Evolutionary conservation across 257 asterid species (phyloP), one percentile per base, ranked within the genome.

Genomic region (Marsdenia floribunda): DNA sequence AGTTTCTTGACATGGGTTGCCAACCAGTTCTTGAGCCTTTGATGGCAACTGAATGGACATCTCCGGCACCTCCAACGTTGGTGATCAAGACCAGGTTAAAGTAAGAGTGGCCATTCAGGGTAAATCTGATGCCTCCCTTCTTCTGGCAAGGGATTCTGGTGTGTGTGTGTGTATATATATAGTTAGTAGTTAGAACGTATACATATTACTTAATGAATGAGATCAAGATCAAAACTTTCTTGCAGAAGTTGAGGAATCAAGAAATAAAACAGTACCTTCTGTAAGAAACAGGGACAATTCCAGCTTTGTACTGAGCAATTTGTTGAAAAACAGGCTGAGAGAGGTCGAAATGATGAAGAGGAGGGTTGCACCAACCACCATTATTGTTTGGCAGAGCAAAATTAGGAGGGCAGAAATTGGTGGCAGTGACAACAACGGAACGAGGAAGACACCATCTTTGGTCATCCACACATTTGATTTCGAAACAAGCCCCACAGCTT

Each of bases 1-100:
- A 87, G 40, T 87, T 87, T 24, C 90, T 77, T 10, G 88, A 79
- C 88, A 87, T 80, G 8, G 90, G 75, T 47, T 78, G 81, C 92
- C 92, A 87, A 3, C 35, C 68, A 2, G 84, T 75, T 60, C 73
- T 77, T 29, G 90, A 82, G 3, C 90, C 88, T 73, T 85, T 87
- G 76, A 87, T 66, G 33, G 79, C 77, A 70, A 85, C 85, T 1
- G 87, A 68, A 18, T 78, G 90, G 52, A 87, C 86, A 73, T 85
- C 91, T 1, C 91, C 91, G 9, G 87, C 85, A 6, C 91, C 89
- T 24, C 80, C 91, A 12, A 87, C 90, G 47, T 87, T 87, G 10
- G 92, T 78, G 57, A 87, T 81, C 57, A 85, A 78, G 21, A 85
- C 87, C 50, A 87, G 75, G 76, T 87, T 87, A 86, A 87, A 87